Evolutionary conservation across 768 basidiomycete genomes (phyloP), one percentile per base, ranked within the genome.

Genomic region (Leucosporidium scottii): DNA sequence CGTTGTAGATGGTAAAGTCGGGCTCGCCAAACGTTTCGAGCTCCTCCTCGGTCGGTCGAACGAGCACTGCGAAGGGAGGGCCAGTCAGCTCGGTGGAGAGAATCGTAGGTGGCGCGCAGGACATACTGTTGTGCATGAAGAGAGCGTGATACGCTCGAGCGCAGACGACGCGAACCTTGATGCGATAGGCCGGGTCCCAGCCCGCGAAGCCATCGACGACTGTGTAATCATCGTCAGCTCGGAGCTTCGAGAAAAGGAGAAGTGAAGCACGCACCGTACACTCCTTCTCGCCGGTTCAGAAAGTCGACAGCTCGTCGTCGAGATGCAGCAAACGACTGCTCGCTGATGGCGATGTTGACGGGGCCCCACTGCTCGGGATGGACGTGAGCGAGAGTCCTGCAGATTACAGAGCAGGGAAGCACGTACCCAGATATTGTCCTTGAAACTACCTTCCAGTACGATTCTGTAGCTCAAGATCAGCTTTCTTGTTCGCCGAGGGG

Each of bases 141-240:
- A 99, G 67, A 31, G 94, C 96, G 79, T 99, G 96, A 81, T 99
- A 99, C 34, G 96, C 96, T 64, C 96, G 86, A 28, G 93, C 92
- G 73, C 94, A 96, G 78, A 98, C 93, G 73, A 99, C 93, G 72
- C 96, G 92, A 80, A 99, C 94, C 82, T 99, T 99, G 82, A 99
- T 98, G 73, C 96, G 85, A 85, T 98, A 99, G 79, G 89, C 93
- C 64, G 93, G 91, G 81, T 99, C 93, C 93, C 93, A 97, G 2
- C 39, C 39, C 7, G 39, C 39, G 39, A 44, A 44, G 8, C 39
- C 39, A 15, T 44, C 39, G 8, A 44, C 39, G 39, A 44, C 39
- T 44, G 39, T 44, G 39, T 13, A 17, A 44, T 20, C 10, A 31
- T 49, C 17, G 27, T 47, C n/a, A 39, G 21, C 25, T 30, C 25